Percentiles rank a stretch among this genome's conserved stretches.
Conservation (phyloP, 2,329 filamentous ascomycete genomes). For the Pseudogymnoascus sp. region DNA sequence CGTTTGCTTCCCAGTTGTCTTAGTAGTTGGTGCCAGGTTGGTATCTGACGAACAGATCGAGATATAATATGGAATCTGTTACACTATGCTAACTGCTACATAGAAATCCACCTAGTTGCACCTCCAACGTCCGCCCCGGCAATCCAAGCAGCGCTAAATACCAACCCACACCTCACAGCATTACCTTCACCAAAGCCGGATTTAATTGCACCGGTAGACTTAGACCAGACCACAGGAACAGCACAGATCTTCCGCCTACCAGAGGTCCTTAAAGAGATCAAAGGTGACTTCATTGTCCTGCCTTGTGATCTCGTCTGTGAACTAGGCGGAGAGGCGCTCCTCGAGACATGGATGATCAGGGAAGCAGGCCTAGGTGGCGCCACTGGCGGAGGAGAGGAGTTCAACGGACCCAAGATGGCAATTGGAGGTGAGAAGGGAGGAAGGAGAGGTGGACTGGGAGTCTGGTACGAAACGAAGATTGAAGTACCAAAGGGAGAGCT, state of each 20-base stretch:
- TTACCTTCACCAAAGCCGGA: conserved; percentile 66
- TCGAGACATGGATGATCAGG: conserved; percentile 89
- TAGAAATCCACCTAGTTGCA: conserved; percentile 56
- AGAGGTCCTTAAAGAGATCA: conserved; percentile 71
- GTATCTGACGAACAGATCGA: not conserved
- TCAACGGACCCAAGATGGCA: conserved; percentile 37
- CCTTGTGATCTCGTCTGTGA: conserved; percentile 94
- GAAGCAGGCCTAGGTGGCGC: conserved; percentile 60
- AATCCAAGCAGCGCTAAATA: conserved; percentile 62
- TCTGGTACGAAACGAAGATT: conserved; percentile 80
- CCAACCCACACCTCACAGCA: conserved; percentile 68
- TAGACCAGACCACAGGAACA: conserved; percentile 81
- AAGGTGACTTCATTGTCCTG: conserved; percentile 78
- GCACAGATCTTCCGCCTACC: conserved; percentile 79
- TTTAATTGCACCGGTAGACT: conserved; percentile 64
- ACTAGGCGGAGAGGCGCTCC: conserved; percentile 69
- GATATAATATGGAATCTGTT: not conserved
- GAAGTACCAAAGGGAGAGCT: conserved; percentile 44
- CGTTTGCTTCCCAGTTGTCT: not conserved
- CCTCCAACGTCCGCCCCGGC: conserved; percentile 58
- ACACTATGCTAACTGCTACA: conserved; percentile 5
- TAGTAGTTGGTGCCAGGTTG: not conserved
- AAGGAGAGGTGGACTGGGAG: conserved; percentile 70
- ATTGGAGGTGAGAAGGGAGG: conserved; percentile 48
- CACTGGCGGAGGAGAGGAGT: conserved; percentile 41